These are phyloP conservation scores for Stellera chamaejasme DNA, from an alignment of 345 rosid genomes.

Conservation along the genomic window DNA sequence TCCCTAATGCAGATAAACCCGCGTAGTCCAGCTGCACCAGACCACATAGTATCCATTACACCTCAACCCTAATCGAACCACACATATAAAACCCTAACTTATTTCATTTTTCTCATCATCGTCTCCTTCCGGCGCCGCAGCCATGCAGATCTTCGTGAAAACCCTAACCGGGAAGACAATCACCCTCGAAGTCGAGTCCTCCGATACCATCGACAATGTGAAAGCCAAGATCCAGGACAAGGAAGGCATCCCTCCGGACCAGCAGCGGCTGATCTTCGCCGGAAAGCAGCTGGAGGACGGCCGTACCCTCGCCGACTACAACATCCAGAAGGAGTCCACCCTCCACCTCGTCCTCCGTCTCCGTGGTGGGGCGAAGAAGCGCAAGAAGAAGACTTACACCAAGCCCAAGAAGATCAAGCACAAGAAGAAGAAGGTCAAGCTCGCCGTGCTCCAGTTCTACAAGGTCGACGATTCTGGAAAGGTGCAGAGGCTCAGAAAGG, in stretches of 20 bases:
- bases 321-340: conserved; percentile 66
- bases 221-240: conserved; percentile 67
- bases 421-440: conserved; percentile 66
- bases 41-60: background rate
- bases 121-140: background rate
- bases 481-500: conserved; percentile 59
- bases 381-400: conserved; percentile 75
- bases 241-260: conserved; percentile 63
- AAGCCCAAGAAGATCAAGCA: conserved; percentile 70
- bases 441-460: conserved; percentile 52
- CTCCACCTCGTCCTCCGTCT: conserved; percentile 64
- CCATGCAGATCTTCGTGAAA: conserved; percentile 72
- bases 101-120: background rate
- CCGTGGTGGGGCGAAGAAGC: conserved; percentile 65
- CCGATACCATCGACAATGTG: conserved; percentile 60
- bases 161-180: conserved; percentile 71
- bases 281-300: conserved; percentile 68
- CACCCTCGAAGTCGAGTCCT: conserved; percentile 59
- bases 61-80: conserved; percentile 11
- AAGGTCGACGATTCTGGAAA: conserved; percentile 54
- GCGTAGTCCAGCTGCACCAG: background rate
- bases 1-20: background rate
- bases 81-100: conserved; percentile 3
- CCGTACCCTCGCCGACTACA: conserved; percentile 63
- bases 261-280: conserved; percentile 57